Conservation (phyloP, 2,329 filamentous ascomycete genomes). For the Neofusicoccum laricinum region DNA sequence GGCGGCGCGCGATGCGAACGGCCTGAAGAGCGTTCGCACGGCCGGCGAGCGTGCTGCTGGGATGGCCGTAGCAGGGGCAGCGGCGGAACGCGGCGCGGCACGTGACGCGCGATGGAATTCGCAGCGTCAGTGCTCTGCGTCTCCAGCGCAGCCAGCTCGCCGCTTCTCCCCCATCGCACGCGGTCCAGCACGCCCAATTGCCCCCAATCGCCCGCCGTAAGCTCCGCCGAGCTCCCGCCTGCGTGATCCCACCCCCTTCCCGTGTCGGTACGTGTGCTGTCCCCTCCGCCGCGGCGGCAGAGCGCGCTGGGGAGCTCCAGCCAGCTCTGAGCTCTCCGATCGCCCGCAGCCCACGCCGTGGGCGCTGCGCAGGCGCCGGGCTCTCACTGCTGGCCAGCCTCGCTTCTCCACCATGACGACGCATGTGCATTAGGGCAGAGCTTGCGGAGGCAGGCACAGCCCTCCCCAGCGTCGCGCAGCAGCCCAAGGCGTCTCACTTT, state of each 20-base stretch:
- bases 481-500: conserved; percentile 19
- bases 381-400: background rate
- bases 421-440: conserved; percentile 9
- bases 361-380: background rate
- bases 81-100: background rate
- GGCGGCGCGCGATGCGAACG: background rate
- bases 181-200: conserved; percentile 1
- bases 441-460: conserved; percentile 13
- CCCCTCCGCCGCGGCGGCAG: background rate
- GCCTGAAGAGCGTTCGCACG: background rate
- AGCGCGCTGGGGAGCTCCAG: conserved; percentile 7
- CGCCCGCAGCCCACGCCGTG: background rate
- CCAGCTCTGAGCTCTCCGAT: conserved; percentile 15
- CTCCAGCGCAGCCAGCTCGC: background rate
- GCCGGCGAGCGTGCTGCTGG: background rate
- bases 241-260: background rate
- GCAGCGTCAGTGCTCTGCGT: conserved; percentile 6
- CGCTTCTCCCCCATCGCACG: background rate
- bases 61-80: background rate
- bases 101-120: background rate
- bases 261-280: background rate
- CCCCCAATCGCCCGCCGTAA: conserved; percentile 1
- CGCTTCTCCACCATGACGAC: conserved; percentile 12
- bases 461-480: conserved; percentile 7
- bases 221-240: background rate